Conservation (phyloP, 2,329 filamentous ascomycete genomes). For the Aspergillus flavus region DNA sequence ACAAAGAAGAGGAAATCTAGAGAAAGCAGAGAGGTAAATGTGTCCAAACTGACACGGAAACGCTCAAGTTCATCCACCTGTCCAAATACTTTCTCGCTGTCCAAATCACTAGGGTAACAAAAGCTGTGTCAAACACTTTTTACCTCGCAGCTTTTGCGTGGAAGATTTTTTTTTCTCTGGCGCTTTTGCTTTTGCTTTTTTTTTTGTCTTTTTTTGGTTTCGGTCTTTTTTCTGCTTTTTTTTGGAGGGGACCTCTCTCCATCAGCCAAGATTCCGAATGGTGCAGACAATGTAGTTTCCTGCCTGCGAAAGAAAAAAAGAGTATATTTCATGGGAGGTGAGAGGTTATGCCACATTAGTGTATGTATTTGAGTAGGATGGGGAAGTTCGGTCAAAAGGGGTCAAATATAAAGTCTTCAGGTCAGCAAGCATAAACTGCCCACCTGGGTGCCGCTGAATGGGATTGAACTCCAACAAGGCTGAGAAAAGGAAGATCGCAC, state of each 20-base stretch:
- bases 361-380: conserved; percentile 16
- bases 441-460: conserved; percentile 6
- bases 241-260: conserved; percentile 21
- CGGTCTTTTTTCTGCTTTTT: conserved; percentile 9
- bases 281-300: not conserved
- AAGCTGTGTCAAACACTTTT: conserved; percentile 5
- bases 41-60: conserved; percentile 7
- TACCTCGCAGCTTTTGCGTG: conserved; percentile 16
- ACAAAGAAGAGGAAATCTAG: conserved; percentile 6
- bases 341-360: conserved; percentile 26
- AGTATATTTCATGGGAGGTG: conserved; percentile 13
- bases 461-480: conserved; percentile 13
- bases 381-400: conserved; percentile 7
- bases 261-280: conserved; percentile 18
- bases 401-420: conserved; percentile 6
- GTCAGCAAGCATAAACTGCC: conserved; percentile 2
- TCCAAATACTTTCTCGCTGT: conserved; percentile 17
- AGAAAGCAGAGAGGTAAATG: not conserved
- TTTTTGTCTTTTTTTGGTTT: conserved; percentile 9
- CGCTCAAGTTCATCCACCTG: conserved; percentile 16
- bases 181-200: conserved; percentile 15
- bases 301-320: not conserved
- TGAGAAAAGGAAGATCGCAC: conserved; percentile 12
- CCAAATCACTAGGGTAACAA: conserved; percentile 20
- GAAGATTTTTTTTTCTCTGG: conserved; percentile 6